Percentiles rank a stretch among this genome's conserved stretches.
Conservation (phyloP, 129 eudicot species). For the Deinandra increscens region DNA sequence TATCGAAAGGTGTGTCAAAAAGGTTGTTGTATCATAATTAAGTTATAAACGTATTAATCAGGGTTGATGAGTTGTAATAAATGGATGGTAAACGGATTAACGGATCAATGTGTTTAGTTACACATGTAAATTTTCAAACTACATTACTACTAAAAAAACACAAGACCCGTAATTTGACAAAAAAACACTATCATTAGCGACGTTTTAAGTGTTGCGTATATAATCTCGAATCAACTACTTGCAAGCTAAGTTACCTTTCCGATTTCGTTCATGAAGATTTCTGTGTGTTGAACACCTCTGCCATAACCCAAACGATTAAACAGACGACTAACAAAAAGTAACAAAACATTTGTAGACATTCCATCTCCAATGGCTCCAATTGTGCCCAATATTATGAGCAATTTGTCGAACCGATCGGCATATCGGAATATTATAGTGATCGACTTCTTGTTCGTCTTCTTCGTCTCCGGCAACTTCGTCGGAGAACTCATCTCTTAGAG, state of each 20-base stretch:
- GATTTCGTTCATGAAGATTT: constrained; percentile 67
- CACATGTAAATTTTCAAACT: too few species aligned
- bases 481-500: constrained; percentile 28
- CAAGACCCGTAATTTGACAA: too few species aligned
- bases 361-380: constrained; percentile 99
- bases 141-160: too few species aligned
- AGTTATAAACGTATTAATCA: too few species aligned
- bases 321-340: constrained; percentile 65
- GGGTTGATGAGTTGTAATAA: too few species aligned
- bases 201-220: too few species aligned
- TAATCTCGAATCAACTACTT: too few species aligned
- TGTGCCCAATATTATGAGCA: constrained; percentile 72
- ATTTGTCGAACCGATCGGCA: constrained; percentile 59
- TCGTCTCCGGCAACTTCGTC: constrained; percentile 26
- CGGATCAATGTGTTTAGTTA: too few species aligned
- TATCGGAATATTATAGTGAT: constrained; percentile 59
- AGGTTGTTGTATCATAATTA: too few species aligned
- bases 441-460: constrained; percentile 26
- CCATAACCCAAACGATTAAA: constrained; percentile 89
- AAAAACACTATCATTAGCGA: too few species aligned
- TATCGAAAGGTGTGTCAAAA: neutral
- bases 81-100: too few species aligned
- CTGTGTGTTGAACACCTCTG: constrained; percentile 35
- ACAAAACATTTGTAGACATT: constrained; percentile 74
- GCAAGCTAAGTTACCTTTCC: constrained; percentile 71